Percentiles rank a stretch among this genome's conserved stretches.
These are phyloP conservation scores for Fusarium oxysporum DNA, from an alignment of 2,329 filamentous ascomycete genomes.

Conservation along the genomic window DNA sequence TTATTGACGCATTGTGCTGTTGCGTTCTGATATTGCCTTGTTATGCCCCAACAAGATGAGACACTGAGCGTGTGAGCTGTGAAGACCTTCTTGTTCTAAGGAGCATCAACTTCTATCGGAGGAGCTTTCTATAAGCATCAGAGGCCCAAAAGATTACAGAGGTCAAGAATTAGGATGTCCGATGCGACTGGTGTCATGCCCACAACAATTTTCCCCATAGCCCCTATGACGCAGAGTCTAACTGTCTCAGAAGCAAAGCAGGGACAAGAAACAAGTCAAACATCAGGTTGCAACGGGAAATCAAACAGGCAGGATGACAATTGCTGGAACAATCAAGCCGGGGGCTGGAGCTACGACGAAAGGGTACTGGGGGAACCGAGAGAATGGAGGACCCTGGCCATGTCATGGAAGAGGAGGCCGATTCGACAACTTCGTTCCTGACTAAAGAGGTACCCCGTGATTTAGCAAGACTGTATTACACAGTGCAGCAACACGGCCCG, in stretches of 20 bases:
- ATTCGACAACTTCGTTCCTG: constrained; percentile 31
- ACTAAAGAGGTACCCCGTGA: constrained; percentile 15
- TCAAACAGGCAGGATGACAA: constrained; percentile 21
- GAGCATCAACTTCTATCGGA: constrained; percentile 1
- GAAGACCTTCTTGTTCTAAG: constrained; percentile 15
- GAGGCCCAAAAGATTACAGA: constrained; percentile 13
- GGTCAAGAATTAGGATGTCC: constrained; percentile 20
- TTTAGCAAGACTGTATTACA: constrained; percentile 16
- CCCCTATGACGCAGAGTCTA: not conserved
- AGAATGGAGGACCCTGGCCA: constrained; percentile 37
- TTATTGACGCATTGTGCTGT: constrained; percentile 7
- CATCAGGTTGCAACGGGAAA: constrained; percentile 26
- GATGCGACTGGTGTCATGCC: not conserved
- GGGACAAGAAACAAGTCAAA: constrained; percentile 31
- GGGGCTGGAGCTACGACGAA: constrained; percentile 3
- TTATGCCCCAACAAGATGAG: constrained; percentile 23
- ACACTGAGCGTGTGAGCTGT: constrained; percentile 17
- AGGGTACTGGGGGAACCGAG: constrained; percentile 39
- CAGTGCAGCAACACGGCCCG: constrained; percentile 38
- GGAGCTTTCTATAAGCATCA: not conserved
- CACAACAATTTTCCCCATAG: not conserved
- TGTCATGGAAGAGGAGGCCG: constrained; percentile 27
- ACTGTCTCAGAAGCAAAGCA: constrained; percentile 5
- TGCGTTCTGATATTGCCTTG: constrained; percentile 13
- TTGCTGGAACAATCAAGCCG: constrained; percentile 10